phyloP scores from a whole-genome alignment of 73 alveolate genomes.

The Paramecium tetraurelia region DNA sequence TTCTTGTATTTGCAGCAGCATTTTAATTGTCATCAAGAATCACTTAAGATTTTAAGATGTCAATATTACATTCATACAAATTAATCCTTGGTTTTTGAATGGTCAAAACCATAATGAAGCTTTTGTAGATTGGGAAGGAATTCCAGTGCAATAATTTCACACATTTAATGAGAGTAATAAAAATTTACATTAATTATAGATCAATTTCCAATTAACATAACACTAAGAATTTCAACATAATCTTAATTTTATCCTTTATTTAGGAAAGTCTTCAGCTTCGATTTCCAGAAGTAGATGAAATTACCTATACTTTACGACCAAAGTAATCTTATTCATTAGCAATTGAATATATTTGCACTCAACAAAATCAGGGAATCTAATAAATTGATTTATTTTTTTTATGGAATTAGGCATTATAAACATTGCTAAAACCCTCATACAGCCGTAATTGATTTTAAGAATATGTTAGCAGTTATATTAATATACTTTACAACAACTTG shows the following conservation, averaged over 20 bases:
- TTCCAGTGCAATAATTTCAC: neutral
- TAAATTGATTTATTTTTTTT: neutral
- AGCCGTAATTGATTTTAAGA: neutral
- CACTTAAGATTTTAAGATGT: neutral
- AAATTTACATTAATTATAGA: neutral
- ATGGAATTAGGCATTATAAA: neutral
- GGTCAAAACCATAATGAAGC: neutral
- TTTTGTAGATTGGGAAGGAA: slow-evolving; percentile 17
- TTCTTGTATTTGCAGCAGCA: slow-evolving; percentile 6
- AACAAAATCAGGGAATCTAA: neutral
- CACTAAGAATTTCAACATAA: neutral
- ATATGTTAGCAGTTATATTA: neutral
- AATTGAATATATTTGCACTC: neutral
- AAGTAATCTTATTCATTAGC: neutral
- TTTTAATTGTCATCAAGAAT: neutral
- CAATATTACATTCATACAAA: neutral
- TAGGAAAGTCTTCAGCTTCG: neutral
- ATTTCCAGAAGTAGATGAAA: neutral
- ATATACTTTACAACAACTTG: neutral
- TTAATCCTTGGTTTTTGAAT: neutral
- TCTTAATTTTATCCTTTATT: neutral
- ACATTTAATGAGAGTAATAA: neutral
- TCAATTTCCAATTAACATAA: neutral
- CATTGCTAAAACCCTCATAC: neutral
- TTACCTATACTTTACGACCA: neutral